A percentile compares a stretch with the other conserved stretches of the same genome.
These are phyloP conservation scores for Pterulicium gracile DNA, from an alignment of 1,284 basidiomycete genomes.

Conservation along the genomic window DNA sequence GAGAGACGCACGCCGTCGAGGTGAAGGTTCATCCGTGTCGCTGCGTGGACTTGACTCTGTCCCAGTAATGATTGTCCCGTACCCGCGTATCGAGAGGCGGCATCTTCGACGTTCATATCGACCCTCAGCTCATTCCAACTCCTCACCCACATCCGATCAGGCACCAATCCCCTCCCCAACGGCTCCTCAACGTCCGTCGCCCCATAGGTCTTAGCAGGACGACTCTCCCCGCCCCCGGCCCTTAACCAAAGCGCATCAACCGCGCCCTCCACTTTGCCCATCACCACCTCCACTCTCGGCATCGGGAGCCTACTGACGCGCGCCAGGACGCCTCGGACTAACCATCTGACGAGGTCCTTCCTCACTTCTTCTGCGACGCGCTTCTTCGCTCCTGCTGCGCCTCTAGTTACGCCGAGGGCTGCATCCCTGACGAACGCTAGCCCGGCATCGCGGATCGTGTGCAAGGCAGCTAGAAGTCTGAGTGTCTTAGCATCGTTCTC, in stretches of 20 bases:
- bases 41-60: slow-evolving; percentile 15
- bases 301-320: slow-evolving; percentile 27
- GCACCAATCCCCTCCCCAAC: slow-evolving; percentile 21
- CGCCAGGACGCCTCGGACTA: slow-evolving; percentile 27
- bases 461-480: slow-evolving; percentile 21
- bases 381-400: too few species aligned
- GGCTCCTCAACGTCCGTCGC: neutral
- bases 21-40: slow-evolving; percentile 24
- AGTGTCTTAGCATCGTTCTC: slow-evolving; percentile 25
- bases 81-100: slow-evolving; percentile 3
- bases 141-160: slow-evolving; percentile 30
- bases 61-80: slow-evolving; percentile 9
- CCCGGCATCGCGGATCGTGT: slow-evolving; percentile 18
- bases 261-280: slow-evolving; percentile 22
- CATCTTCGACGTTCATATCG: slow-evolving; percentile 16
- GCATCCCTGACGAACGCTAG: slow-evolving; percentile 14
- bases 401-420: slow-evolving; percentile 8
- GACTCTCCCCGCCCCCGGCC: slow-evolving; percentile 10
- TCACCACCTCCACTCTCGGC: slow-evolving; percentile 32
- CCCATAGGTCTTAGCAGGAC: neutral
- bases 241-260: slow-evolving; percentile 27
- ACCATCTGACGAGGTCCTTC: slow-evolving; percentile 27
- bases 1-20: slow-evolving; percentile 32
- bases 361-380: slow-evolving; percentile 17
- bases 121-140: slow-evolving; percentile 32